These are phyloP conservation scores for Fusarium tjaetaba DNA, from an alignment of 2,329 filamentous ascomycete species.

Conservation along the genomic window DNA sequence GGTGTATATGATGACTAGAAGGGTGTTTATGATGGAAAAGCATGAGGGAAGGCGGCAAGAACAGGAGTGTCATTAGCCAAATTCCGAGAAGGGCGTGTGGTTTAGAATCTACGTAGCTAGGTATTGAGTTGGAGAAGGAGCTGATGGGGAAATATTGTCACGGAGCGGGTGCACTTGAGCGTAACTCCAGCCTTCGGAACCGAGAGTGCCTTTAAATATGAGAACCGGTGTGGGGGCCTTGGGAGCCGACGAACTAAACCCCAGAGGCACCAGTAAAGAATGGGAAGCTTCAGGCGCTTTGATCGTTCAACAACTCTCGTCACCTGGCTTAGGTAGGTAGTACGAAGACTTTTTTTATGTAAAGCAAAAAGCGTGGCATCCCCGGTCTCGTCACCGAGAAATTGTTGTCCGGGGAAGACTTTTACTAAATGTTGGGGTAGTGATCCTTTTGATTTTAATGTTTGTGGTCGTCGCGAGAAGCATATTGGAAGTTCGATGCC, in stretches of 20 bases:
- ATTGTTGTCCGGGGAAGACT: constrained; percentile 16
- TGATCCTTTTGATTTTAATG: neutral
- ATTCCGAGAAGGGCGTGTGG: neutral
- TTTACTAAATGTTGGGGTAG: constrained; percentile 18
- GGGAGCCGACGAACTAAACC: constrained; percentile 20
- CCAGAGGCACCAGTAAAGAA: constrained; percentile 12
- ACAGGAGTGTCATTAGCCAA: neutral
- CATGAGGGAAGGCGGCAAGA: neutral
- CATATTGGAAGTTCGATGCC: neutral
- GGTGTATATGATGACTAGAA: constrained; percentile 22
- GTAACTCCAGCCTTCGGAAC: constrained; percentile 17
- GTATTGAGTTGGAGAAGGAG: neutral
- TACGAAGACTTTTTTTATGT: neutral
- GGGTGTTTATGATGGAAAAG: constrained; percentile 22
- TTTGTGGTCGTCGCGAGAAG: neutral
- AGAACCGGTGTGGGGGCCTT: constrained; percentile 14
- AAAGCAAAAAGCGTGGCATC: neutral
- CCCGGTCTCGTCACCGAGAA: constrained; percentile 7
- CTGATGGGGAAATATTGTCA: neutral
- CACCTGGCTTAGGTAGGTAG: neutral
- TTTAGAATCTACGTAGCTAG: neutral
- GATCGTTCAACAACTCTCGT: neutral
- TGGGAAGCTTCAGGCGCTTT: constrained; percentile 30
- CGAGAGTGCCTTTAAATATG: neutral
- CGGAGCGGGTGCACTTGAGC: neutral